Conservation (phyloP, 2,329 filamentous ascomycete species). For the Alternaria infectoria region DNA sequence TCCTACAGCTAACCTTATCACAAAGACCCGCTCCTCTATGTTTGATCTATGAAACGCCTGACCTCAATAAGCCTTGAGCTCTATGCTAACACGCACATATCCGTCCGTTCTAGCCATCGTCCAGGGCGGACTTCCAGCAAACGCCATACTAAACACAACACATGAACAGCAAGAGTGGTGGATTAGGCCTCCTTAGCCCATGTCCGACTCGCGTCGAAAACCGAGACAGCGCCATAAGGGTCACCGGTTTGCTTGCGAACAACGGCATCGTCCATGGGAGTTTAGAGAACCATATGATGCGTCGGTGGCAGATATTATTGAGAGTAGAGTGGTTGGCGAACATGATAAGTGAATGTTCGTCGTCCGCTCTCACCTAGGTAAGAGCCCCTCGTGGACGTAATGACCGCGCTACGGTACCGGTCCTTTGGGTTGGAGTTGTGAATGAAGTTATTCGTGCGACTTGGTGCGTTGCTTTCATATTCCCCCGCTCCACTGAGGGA, state of each 20-base stretch:
- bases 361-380: background rate
- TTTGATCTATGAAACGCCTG: background rate
- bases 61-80: background rate
- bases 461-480: background rate
- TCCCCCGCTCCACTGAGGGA: conserved; percentile 27
- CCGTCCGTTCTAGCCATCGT: background rate
- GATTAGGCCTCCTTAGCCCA: background rate
- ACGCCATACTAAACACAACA: background rate
- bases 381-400: background rate
- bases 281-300: background rate
- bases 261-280: background rate
- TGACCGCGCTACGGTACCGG: background rate
- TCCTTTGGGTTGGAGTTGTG: background rate
- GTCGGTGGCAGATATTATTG: background rate
- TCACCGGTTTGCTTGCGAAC: background rate
- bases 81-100: background rate
- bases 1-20: background rate
- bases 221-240: background rate
- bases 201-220: background rate
- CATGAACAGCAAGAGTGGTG: background rate
- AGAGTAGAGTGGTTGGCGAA: background rate
- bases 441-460: background rate
- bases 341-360: background rate
- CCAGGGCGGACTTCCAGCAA: background rate
- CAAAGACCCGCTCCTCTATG: background rate